Evolutionary conservation across 2,329 filamentous ascomycete genomes (phyloP).

Genomic region (Zymoseptoria pseudotritici): DNA sequence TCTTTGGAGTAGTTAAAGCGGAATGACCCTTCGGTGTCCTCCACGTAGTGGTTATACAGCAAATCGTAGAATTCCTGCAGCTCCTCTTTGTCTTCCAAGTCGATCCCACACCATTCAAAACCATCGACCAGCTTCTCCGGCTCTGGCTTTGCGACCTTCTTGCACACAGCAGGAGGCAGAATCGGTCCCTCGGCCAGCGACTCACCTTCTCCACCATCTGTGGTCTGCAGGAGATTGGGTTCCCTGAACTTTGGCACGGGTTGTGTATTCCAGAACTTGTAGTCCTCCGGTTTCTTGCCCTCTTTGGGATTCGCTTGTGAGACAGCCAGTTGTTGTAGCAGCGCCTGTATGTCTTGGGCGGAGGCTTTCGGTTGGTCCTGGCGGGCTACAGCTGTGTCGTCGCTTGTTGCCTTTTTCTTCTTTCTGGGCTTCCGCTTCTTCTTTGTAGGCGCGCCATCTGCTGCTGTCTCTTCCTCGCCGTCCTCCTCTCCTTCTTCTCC

Average conservation of each 20-base stretch:
- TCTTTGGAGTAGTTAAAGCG: constrained; percentile 89
- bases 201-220: constrained; percentile 42
- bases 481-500: constrained; percentile 13
- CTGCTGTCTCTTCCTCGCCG: constrained; percentile 8
- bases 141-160: constrained; percentile 42
- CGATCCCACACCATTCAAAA: constrained; percentile 92
- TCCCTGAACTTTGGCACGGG: constrained; percentile 77
- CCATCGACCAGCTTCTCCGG: constrained; percentile 68
- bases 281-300: constrained; percentile 39
- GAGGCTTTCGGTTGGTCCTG: constrained; percentile 15
- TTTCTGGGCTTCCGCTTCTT: constrained; percentile 22
- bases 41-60: constrained; percentile 89
- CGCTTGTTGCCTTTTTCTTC: constrained; percentile 19
- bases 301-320: constrained; percentile 19
- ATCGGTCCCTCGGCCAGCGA: constrained; percentile 71
- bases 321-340: constrained; percentile 25
- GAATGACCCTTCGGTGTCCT: constrained; percentile 95
- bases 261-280: constrained; percentile 99
- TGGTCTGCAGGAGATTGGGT: constrained; percentile 28
- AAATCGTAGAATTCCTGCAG: constrained; percentile 88
- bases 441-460: constrained; percentile 10
- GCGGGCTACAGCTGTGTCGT: constrained; percentile 5
- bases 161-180: constrained; percentile 68
- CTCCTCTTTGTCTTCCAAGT: constrained; percentile 67
- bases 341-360: constrained; percentile 22